Evolutionary conservation across 805 yeast genomes (phyloP).

Genomic region (Candida ulmi): DNA sequence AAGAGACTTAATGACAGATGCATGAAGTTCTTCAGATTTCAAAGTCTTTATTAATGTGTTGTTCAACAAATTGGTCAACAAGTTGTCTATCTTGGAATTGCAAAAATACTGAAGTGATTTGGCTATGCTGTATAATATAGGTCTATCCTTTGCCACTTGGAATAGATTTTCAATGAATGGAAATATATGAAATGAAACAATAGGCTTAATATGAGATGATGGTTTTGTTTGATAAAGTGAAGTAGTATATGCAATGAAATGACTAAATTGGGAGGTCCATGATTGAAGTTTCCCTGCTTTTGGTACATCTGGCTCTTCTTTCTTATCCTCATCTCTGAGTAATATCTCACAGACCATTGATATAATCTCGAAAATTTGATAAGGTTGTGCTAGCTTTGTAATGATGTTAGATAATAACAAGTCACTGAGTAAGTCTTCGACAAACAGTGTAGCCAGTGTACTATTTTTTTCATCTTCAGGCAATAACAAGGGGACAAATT

Average conservation of each 20-base stretch:
- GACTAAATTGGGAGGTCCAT: conserved; percentile 7
- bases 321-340: neutral
- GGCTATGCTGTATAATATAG: conserved; percentile 26
- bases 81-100: conserved; percentile 9
- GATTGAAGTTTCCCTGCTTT: conserved; percentile 1
- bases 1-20: conserved; percentile 21
- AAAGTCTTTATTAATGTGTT: conserved; percentile 13
- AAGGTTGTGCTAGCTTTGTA: conserved; percentile 45
- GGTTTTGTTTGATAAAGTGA: conserved; percentile 1
- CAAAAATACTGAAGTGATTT: conserved; percentile 10
- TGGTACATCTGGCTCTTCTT: neutral
- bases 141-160: conserved; percentile 18
- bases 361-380: conserved; percentile 41
- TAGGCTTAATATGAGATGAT: neutral
- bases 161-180: conserved; percentile 22
- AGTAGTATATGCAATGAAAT: conserved; percentile 13
- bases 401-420: conserved; percentile 35
- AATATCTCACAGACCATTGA: conserved; percentile 13
- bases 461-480: conserved; percentile 39
- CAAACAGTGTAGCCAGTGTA: conserved; percentile 30
- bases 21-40: conserved; percentile 14
- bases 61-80: conserved; percentile 17
- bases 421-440: conserved; percentile 36
- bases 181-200: conserved; percentile 9
- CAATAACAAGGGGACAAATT: conserved; percentile 29